Evolutionary conservation across 164 flowering plant genomes (phyloP).

Genomic region (Hamamelis virginiana): DNA sequence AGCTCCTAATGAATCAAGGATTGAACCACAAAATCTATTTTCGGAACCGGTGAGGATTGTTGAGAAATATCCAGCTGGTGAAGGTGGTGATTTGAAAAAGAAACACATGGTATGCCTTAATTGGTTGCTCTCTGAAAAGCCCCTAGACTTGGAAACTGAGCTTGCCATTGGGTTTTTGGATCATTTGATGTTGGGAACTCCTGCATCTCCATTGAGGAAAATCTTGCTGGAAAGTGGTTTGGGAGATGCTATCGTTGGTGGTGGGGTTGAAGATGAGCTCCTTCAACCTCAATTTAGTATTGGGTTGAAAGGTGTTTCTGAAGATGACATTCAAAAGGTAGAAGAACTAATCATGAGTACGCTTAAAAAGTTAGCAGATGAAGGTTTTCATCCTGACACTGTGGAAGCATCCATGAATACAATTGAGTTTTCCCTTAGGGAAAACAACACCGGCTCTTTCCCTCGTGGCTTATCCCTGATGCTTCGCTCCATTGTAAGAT

Average conservation of each 20-base stretch:
- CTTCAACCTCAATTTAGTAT: slow-evolving; percentile 94
- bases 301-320: slow-evolving; percentile 88
- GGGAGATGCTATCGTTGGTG: slow-evolving; percentile 96
- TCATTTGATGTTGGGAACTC: slow-evolving; percentile 95
- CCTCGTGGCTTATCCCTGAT: slow-evolving; percentile 96
- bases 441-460: slow-evolving; percentile 97
- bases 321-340: slow-evolving; percentile 77
- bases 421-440: slow-evolving; percentile 94
- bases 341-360: slow-evolving; percentile 78
- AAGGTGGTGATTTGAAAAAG: slow-evolving; percentile 78
- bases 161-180: slow-evolving; percentile 89
- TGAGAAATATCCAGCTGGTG: slow-evolving; percentile 94
- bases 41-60: slow-evolving; percentile 72
- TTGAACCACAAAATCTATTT: slow-evolving; percentile 68
- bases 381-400: slow-evolving; percentile 88
- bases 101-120: slow-evolving; percentile 97
- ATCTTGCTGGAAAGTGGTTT: slow-evolving; percentile 85
- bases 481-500: slow-evolving; percentile 88
- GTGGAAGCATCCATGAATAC: slow-evolving; percentile 99
- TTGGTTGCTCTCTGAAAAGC: slow-evolving; percentile 92
- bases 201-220: slow-evolving; percentile 95
- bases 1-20: slow-evolving; percentile 61
- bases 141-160: slow-evolving; percentile 92
- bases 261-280: slow-evolving; percentile 94
- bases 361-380: slow-evolving; percentile 63